Evolutionary conservation across 257 asterid species (phyloP).

Genomic region (Orobanche coerulescens): DNA sequence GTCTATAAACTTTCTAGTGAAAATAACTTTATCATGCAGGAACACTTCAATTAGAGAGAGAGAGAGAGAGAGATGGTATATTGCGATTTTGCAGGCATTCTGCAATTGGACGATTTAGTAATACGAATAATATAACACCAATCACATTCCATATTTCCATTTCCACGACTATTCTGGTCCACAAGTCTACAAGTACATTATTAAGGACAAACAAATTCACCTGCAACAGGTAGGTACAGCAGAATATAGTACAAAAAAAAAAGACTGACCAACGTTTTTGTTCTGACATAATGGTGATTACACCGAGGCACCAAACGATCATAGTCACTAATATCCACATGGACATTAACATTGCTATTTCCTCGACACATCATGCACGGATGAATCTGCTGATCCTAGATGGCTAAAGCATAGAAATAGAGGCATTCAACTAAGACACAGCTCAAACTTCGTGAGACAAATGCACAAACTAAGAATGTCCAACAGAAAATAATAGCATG

Average conservation of each 20-base stretch:
- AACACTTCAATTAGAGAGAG: not conserved
- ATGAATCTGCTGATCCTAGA: not conserved
- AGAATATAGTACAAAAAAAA: slow-evolving; percentile 7
- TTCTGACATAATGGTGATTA: not conserved
- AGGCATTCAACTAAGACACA: not conserved
- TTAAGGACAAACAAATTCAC: slow-evolving; percentile 1
- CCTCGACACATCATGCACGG: slow-evolving; percentile 2
- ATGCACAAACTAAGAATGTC: not conserved
- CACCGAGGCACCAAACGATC: not conserved
- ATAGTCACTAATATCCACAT: not conserved
- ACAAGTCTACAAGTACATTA: not conserved
- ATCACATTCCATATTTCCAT: slow-evolving; percentile 1
- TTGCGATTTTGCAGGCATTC: not conserved
- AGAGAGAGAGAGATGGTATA: not conserved
- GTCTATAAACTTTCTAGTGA: not conserved
- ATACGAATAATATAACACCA: not conserved
- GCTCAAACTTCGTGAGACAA: slow-evolving; percentile 9
- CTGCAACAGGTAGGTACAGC: not conserved
- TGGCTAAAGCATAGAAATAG: not conserved
- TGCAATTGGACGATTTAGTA: not conserved
- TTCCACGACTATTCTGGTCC: not conserved
- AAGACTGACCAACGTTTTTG: not conserved
- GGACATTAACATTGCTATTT: not conserved
- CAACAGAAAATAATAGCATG: slow-evolving; percentile 3
- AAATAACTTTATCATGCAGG: slow-evolving; percentile 7